Evolutionary conservation across 306 rosid species (phyloP), one percentile per base, ranked within the genome.

Genomic region (Vigna hirtella): DNA sequence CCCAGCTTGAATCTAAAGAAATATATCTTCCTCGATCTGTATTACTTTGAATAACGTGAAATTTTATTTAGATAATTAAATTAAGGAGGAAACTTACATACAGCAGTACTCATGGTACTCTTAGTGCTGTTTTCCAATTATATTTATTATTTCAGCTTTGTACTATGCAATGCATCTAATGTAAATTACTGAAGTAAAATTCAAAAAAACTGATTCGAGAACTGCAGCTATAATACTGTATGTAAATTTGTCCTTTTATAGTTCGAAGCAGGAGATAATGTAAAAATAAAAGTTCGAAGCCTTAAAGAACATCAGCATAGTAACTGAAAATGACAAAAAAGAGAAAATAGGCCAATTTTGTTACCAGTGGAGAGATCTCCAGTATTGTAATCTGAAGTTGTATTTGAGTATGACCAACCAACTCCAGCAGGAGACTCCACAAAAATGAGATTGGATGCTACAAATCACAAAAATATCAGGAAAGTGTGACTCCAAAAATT

Each of bases 371-470:
- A 83, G 4, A 88, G 91, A 83, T 93, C 98, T 36, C 98, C 98
- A 8, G 83, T 5, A 52, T 73, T 84, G 68, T 91, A 93, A 82
- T 93, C 98, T 0, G 94, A 89, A 72, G 82, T 78, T 49, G 89
- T 93, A 77, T 93, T 93, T 22, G 98, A 91, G 86, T 93, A 93
- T 73, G 98, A 93, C 96, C 94, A 93, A 61, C 98, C 98, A 15
- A 93, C 98, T 62, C 98, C 98, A 14, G 93, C 90, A 36, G 98
- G 96, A 74, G 98, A 93, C 84, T 93, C 98, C 56, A 93, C 93
- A 73, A 93, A 93, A 52, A 93, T 89, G 55, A 93, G 93, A 85
- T 91, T 93, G 14, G 98, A 91, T 53, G 96, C 98, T 93, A 67
- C 34, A 75, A 22, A 82, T 26, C 3, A 66, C 24, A 74, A 22